These are phyloP conservation scores for Ceratocystis smalleyi DNA, from an alignment of 2,329 filamentous ascomycete genomes.

Conservation along the genomic window DNA sequence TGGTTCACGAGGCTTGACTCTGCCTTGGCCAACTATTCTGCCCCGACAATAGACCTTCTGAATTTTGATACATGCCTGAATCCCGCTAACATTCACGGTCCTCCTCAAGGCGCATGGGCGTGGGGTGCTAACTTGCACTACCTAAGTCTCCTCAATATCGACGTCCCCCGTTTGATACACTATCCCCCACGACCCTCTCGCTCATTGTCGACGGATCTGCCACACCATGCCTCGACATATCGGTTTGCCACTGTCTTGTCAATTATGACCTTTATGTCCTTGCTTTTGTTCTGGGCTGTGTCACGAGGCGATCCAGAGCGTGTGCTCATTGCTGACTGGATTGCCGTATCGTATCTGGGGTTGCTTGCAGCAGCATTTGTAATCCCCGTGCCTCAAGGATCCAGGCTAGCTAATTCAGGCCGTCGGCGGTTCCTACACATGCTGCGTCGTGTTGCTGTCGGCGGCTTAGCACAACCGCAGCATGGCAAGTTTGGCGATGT, in stretches of 20 bases:
- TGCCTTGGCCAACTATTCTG: background rate
- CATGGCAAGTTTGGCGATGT: constrained; percentile 94
- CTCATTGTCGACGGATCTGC: constrained; percentile 49
- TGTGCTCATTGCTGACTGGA: constrained; percentile 65
- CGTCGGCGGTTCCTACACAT: constrained; percentile 61
- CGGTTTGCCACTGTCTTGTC: constrained; percentile 67
- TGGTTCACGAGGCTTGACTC: background rate
- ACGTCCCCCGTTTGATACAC: constrained; percentile 71
- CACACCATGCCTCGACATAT: constrained; percentile 73
- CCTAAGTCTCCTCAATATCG: constrained; percentile 64
- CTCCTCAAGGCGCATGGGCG: constrained; percentile 64
- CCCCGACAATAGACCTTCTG: background rate
- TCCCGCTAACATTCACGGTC: background rate
- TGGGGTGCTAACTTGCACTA: constrained; percentile 89
- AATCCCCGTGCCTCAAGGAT: constrained; percentile 47
- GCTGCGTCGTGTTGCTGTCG: constrained; percentile 63
- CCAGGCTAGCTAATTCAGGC: constrained; percentile 45
- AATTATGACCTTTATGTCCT: constrained; percentile 51
- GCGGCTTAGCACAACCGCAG: constrained; percentile 69
- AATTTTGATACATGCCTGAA: background rate
- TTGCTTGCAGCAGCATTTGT: constrained; percentile 56
- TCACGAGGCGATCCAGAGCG: constrained; percentile 54
- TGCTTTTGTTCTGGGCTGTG: constrained; percentile 69
- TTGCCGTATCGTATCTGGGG: constrained; percentile 71
- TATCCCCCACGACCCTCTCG: constrained; percentile 69